A percentile compares a stretch with the other conserved stretches of the same genome.
phyloP scores from a whole-genome alignment of 106 monocot species.

The Allium cepa region DNA sequence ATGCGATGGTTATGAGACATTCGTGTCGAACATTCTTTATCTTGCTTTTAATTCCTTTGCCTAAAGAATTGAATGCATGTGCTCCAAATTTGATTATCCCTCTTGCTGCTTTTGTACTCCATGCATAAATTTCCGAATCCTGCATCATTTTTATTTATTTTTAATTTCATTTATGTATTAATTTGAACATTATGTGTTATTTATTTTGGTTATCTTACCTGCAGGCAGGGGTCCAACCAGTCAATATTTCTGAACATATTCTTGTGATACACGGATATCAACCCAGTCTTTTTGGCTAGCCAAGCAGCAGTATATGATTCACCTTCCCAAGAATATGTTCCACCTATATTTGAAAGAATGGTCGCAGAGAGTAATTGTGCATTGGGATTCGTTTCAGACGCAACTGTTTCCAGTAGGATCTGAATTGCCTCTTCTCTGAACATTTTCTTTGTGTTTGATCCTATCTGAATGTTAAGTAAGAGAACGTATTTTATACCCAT shows the following conservation, averaged over 20 bases:
- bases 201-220: conserved; percentile 30
- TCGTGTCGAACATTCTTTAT: conserved; percentile 52
- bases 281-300: conserved; percentile 75
- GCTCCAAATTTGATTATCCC: conserved; percentile 42
- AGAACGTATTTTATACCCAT: too few species aligned
- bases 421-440: conserved; percentile 80
- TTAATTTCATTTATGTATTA: not conserved
- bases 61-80: conserved; percentile 51
- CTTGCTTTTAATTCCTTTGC: conserved; percentile 73
- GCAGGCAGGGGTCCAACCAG: conserved; percentile 89
- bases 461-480: conserved; percentile 30
- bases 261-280: conserved; percentile 42
- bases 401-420: conserved; percentile 55
- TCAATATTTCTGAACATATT: conserved; percentile 83
- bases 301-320: conserved; percentile 81
- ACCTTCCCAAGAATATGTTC: conserved; percentile 91
- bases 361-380: conserved; percentile 49
- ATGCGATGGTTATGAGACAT: conserved; percentile 65
- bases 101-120: conserved; percentile 62
- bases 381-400: conserved; percentile 41
- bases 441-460: conserved; percentile 39
- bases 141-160: conserved; percentile 21
- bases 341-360: conserved; percentile 88
- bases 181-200: too few species aligned
- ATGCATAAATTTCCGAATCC: conserved; percentile 62